Evolutionary conservation across 2,329 filamentous ascomycete genomes (phyloP).

Genomic region (Aspergillus tanneri): DNA sequence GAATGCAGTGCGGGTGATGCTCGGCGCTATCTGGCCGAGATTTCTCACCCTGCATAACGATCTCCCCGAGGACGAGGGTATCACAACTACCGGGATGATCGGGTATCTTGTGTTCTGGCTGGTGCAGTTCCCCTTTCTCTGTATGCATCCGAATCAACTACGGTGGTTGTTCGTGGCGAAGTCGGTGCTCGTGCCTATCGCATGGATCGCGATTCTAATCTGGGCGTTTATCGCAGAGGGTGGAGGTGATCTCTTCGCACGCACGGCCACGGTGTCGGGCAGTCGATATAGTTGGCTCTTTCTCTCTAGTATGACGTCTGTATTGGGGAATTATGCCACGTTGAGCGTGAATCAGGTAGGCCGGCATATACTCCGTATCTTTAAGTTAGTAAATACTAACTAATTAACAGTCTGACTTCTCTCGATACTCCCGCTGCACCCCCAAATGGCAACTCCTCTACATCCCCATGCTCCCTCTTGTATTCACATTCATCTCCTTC

Average conservation of each 20-base stretch:
- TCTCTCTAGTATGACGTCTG: constrained; percentile 51
- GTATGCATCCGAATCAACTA: constrained; percentile 43
- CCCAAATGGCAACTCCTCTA: constrained; percentile 53
- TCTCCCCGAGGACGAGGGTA: constrained; percentile 44
- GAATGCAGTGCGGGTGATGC: constrained; percentile 52
- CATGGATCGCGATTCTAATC: constrained; percentile 61
- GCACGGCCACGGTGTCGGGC: constrained; percentile 49
- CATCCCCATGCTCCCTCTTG: constrained; percentile 51
- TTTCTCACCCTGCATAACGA: constrained; percentile 38
- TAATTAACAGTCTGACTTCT: constrained; percentile 54
- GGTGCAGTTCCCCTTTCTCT: constrained; percentile 47
- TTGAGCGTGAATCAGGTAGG: constrained; percentile 51
- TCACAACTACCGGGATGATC: constrained; percentile 48
- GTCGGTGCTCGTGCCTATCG: constrained; percentile 52
- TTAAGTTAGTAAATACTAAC: background rate
- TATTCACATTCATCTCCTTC: constrained; percentile 56
- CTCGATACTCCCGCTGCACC: constrained; percentile 50
- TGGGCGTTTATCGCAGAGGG: constrained; percentile 61
- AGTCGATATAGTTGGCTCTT: constrained; percentile 56
- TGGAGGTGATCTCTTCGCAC: constrained; percentile 49
- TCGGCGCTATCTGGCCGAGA: constrained; percentile 54
- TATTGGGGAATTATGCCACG: constrained; percentile 54
- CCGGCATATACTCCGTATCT: background rate
- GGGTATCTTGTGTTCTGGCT: constrained; percentile 47
- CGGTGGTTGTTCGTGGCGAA: constrained; percentile 42